Conservation (phyloP, 2,329 filamentous ascomycete genomes). For the Hymenoscyphus infarciens region DNA sequence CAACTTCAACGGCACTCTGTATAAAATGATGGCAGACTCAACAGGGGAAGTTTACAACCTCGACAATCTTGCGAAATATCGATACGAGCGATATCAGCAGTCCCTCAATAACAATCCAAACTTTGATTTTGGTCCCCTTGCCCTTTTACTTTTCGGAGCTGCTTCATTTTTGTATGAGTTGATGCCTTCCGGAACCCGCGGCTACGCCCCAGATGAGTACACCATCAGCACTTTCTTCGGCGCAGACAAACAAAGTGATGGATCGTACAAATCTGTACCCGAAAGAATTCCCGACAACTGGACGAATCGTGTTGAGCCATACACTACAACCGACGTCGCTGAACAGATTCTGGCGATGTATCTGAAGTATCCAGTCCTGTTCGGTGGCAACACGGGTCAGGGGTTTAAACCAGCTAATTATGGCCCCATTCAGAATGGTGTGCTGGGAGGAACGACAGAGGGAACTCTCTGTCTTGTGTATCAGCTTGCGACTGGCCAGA, state of each 20-base stretch:
- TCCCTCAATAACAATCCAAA: slow-evolving; percentile 26
- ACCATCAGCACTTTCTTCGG: slow-evolving; percentile 38
- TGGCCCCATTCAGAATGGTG: slow-evolving; percentile 39
- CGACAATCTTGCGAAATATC: slow-evolving; percentile 24
- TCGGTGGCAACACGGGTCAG: slow-evolving; percentile 41
- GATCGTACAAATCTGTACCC: slow-evolving; percentile 33
- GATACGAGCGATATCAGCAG: slow-evolving; percentile 35
- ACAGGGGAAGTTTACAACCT: slow-evolving; percentile 37
- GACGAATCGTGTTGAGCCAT: slow-evolving; percentile 24
- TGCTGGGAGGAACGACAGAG: slow-evolving; percentile 29
- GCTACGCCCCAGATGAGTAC: slow-evolving; percentile 28
- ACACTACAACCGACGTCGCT: slow-evolving; percentile 37
- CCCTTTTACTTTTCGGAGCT: slow-evolving; percentile 27
- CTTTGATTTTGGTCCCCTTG: slow-evolving; percentile 29
- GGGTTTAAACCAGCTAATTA: slow-evolving; percentile 40
- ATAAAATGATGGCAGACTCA: slow-evolving; percentile 27
- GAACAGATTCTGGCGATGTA: slow-evolving; percentile 42
- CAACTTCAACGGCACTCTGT: slow-evolving; percentile 35
- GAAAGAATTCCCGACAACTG: slow-evolving; percentile 29
- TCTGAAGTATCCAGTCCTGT: slow-evolving; percentile 40
- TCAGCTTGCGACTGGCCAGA: slow-evolving; percentile 38
- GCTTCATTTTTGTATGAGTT: slow-evolving; percentile 28
- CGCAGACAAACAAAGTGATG: slow-evolving; percentile 38
- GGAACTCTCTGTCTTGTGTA: slow-evolving; percentile 42
- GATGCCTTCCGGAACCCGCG: slow-evolving; percentile 23